Conservation (phyloP, 257 asterid species). For the Ophiorrhiza pumila region DNA sequence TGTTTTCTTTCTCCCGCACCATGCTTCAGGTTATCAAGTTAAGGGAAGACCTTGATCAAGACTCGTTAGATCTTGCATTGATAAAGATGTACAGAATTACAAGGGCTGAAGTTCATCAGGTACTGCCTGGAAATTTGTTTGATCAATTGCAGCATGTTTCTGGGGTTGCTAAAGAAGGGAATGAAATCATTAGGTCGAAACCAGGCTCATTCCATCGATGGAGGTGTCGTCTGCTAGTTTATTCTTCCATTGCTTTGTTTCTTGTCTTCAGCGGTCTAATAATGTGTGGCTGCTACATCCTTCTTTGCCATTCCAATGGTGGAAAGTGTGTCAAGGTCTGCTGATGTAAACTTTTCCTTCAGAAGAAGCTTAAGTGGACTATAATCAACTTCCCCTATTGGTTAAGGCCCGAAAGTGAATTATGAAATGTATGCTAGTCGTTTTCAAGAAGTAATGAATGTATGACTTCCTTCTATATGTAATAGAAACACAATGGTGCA, state of each 20-base stretch:
- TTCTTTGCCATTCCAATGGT: constrained; percentile 35
- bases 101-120: constrained; percentile 25
- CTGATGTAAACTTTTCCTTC: constrained; percentile 8
- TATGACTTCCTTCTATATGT: too few relatives aligned
- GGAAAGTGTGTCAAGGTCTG: constrained; percentile 39
- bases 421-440: neutral
- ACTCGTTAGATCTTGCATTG: constrained; percentile 27
- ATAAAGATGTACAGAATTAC: constrained; percentile 31
- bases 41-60: constrained; percentile 46
- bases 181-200: constrained; percentile 35
- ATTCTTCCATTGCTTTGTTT: constrained; percentile 26
- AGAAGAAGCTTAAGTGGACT: neutral
- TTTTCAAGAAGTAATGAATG: neutral
- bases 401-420: neutral
- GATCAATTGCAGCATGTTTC: neutral
- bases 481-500: neutral
- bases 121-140: constrained; percentile 28
- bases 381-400: neutral
- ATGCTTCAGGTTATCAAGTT: constrained; percentile 25
- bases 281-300: constrained; percentile 41
- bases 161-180: constrained; percentile 15
- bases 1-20: constrained; percentile 23
- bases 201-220: constrained; percentile 19
- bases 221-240: constrained; percentile 27
- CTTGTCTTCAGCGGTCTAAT: constrained; percentile 36